Base-by-base conservation (phyloP, 805 yeast genomes). In the Maudiozyma barnettii region DNA sequence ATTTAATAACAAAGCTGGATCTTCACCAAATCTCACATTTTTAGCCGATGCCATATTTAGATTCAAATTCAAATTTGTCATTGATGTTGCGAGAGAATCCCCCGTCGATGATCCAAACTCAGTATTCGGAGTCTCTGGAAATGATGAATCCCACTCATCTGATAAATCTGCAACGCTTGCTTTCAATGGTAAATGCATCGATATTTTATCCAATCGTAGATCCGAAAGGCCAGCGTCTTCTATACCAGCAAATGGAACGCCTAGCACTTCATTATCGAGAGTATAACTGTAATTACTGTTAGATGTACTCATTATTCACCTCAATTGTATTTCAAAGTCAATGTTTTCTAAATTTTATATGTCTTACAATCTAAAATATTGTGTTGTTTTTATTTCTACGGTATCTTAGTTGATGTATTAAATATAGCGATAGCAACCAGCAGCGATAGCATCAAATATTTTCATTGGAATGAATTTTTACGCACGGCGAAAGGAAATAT, bases 111-210 rank as follows among this genome's bases (percentile, higher is more conserved):
- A 37, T 3, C 40, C 23, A 20, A 21, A 21, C n/a, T 14, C 23
- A 20, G 23, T 18, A 18, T 13, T 38, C 9, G 53, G 49, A 14
- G 53, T 46, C 14, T 21, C 30, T 31, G 51, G 43, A 26, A 41
- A 39, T 5, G 54, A 51, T 4, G 54, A 51, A 12, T 51, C 53
- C 51, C 51, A 52, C 16, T 42, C 52, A 1, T 47, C 48, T 4
- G 41, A 39, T 20, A 52, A 13, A 14, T 50, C 52, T 19, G 49
- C 35, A 35, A 52, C 46, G 36, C 49, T 47, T 2, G 50, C 12
- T 26, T 50, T 52, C 20, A 52, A 40, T 3, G 55, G 55, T n/a
- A 52, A 37, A 8, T 43, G 50, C 38, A 35, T 35, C 30, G 30
- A 26, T 26, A 26, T 26, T 12, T 26, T 26, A 26, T 26, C 30